Conservation (phyloP, 176 grass and related monocot genomes). For the Juncus inflexus region DNA sequence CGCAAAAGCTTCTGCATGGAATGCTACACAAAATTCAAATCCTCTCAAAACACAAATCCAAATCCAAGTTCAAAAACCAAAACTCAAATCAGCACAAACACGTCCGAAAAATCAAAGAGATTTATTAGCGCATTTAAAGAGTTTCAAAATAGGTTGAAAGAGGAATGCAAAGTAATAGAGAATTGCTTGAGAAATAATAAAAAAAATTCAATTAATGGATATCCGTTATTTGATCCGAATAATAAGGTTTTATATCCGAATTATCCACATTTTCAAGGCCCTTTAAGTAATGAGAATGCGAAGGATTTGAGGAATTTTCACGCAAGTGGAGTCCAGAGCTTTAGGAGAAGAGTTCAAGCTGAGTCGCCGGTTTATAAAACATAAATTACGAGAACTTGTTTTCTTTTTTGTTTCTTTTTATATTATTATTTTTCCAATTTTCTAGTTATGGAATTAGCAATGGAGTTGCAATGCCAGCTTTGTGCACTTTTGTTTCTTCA, state of each 20-base stretch:
- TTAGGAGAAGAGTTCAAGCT: conserved; percentile 26
- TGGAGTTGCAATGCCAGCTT: no score
- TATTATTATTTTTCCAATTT: no score
- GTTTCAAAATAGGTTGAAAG: conserved; percentile 44
- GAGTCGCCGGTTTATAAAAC: conserved; percentile 62
- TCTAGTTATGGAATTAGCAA: no score
- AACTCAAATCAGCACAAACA: not conserved
- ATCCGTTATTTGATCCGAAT: conserved; percentile 66
- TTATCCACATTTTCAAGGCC: conserved; percentile 48
- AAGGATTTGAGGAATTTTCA: conserved; percentile 10
- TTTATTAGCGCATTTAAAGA: conserved; percentile 42
- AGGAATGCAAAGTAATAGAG: conserved; percentile 69
- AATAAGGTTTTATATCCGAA: conserved; percentile 26
- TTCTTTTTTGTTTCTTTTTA: no score
- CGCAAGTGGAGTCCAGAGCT: conserved; percentile 6
- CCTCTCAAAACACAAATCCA: not conserved
- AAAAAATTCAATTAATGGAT: conserved; percentile 27
- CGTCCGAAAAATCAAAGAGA: conserved; percentile 1
- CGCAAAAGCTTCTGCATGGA: conserved; percentile 46
- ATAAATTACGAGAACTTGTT: not conserved
- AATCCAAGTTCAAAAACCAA: not conserved
- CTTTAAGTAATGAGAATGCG: not conserved
- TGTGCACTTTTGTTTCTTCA: no score
- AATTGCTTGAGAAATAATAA: conserved; percentile 41
- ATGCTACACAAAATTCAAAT: conserved; percentile 36